Evolutionary conservation across 208 protist species (phyloP).

Genomic region (Wallacemonas sp.): DNA sequence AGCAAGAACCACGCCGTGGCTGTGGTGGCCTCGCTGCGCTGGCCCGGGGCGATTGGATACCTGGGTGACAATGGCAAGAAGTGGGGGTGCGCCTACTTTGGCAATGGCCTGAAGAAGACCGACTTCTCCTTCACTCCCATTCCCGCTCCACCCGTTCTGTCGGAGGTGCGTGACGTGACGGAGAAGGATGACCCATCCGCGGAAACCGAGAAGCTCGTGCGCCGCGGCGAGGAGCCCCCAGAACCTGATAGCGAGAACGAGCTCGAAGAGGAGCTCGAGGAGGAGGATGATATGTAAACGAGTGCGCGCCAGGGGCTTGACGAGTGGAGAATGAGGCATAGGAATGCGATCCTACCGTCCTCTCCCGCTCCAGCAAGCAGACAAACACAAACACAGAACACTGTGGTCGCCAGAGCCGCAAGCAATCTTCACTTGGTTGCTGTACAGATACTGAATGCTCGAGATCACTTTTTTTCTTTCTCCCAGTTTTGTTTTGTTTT

Average conservation of each 20-base stretch:
- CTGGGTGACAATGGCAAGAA: conserved; percentile 68
- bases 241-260: conserved; percentile 90
- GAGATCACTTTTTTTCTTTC: too few relatives aligned
- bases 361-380: too few relatives aligned
- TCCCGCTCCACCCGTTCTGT: conserved; percentile 70
- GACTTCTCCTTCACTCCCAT: conserved; percentile 85
- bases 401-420: too few relatives aligned
- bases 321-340: background rate
- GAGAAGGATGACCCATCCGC: conserved; percentile 89
- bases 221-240: conserved; percentile 86
- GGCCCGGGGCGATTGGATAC: conserved; percentile 89
- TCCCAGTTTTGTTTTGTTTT: background rate
- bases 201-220: conserved; percentile 89
- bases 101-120: conserved; percentile 87
- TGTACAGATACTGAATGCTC: too few relatives aligned
- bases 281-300: conserved; percentile 67
- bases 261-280: conserved; percentile 60
- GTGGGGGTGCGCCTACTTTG: conserved; percentile 91
- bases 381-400: background rate
- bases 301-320: background rate
- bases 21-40: conserved; percentile 83
- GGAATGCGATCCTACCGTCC: too few relatives aligned
- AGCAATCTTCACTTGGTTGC: too few relatives aligned
- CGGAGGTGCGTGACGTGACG: conserved; percentile 81
- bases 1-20: conserved; percentile 85